Evolutionary conservation across 129 eudicot genomes (phyloP).

Genomic region (Chrysanthemum lavandulifolium): DNA sequence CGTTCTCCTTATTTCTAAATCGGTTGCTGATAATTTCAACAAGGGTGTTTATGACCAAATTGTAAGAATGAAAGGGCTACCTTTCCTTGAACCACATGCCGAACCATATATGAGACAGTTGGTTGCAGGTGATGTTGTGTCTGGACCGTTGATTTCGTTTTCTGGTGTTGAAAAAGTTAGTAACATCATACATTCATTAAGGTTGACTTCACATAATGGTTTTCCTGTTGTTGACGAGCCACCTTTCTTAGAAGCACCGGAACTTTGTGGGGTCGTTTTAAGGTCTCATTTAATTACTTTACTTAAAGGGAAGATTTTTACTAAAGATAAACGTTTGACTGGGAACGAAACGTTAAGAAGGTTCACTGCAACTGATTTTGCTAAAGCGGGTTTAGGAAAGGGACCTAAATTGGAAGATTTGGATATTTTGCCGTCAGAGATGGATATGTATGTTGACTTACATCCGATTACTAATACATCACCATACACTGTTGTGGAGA

Average conservation of each 20-base stretch:
- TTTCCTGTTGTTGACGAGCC: slow-evolving; percentile 99
- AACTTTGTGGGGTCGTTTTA: slow-evolving; percentile 83
- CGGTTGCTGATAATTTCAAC: slow-evolving; percentile 89
- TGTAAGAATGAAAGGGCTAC: slow-evolving; percentile 84
- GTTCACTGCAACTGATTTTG: slow-evolving; percentile 80
- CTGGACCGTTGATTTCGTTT: slow-evolving; percentile 82
- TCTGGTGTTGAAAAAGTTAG: slow-evolving; percentile 86
- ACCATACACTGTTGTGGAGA: slow-evolving; percentile 87
- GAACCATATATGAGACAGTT: slow-evolving; percentile 90
- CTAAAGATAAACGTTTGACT: slow-evolving; percentile 39
- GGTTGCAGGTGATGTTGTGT: slow-evolving; percentile 82
- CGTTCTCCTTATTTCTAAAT: slow-evolving; percentile 82
- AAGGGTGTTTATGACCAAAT: slow-evolving; percentile 93
- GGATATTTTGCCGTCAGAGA: slow-evolving; percentile 60
- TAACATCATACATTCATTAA: slow-evolving; percentile 59
- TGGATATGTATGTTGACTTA: slow-evolving; percentile 94
- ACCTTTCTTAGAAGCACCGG: slow-evolving; percentile 80
- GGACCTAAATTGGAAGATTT: slow-evolving; percentile 82
- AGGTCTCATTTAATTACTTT: slow-evolving; percentile 89
- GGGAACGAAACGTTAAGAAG: slow-evolving; percentile 51
- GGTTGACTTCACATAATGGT: slow-evolving; percentile 73
- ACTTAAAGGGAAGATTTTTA: slow-evolving; percentile 67
- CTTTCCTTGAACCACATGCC: slow-evolving; percentile 88
- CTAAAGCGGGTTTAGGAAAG: slow-evolving; percentile 90
- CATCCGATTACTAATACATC: slow-evolving; percentile 92